phyloP scores from a whole-genome alignment of 2,329 filamentous ascomycete species.

The Grosmannia serpens region DNA sequence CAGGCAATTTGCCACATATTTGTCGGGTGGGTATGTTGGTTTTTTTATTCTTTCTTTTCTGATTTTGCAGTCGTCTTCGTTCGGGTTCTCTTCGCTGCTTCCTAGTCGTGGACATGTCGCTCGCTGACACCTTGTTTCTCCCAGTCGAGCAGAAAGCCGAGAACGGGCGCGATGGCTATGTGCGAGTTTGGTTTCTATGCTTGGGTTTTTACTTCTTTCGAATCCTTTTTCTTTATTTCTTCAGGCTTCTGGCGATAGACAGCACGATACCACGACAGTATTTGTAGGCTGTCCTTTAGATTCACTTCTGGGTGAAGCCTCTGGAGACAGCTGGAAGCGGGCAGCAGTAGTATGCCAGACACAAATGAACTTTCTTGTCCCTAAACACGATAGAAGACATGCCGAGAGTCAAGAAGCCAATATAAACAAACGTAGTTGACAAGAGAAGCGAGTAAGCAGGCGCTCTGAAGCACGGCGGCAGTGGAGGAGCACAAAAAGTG shows the following conservation, averaged over 20 bases:
- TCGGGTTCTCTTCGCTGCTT: not conserved
- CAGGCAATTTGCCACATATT: not conserved
- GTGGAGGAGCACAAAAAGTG: not conserved
- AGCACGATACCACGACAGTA: not conserved
- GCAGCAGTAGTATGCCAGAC: not conserved
- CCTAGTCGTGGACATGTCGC: not conserved
- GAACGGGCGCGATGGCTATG: not conserved
- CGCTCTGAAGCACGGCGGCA: not conserved
- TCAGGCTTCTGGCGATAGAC: not conserved
- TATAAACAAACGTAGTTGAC: not conserved
- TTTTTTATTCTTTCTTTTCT: not conserved
- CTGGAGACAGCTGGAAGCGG: not conserved
- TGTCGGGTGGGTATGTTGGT: not conserved
- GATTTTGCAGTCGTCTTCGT: not conserved
- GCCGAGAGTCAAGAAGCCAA: not conserved
- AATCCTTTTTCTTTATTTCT: not conserved
- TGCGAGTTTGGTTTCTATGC: not conserved
- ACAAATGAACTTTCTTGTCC: not conserved
- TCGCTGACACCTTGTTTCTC: too few relatives aligned
- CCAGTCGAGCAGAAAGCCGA: not conserved
- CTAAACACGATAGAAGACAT: not conserved
- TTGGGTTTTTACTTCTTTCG: not conserved
- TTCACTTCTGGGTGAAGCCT: not conserved
- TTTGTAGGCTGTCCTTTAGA: not conserved
- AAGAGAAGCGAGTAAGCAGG: not conserved